Base-by-base conservation (phyloP, 2,329 filamentous ascomycete genomes). In the Leptoxyphium fumago region DNA sequence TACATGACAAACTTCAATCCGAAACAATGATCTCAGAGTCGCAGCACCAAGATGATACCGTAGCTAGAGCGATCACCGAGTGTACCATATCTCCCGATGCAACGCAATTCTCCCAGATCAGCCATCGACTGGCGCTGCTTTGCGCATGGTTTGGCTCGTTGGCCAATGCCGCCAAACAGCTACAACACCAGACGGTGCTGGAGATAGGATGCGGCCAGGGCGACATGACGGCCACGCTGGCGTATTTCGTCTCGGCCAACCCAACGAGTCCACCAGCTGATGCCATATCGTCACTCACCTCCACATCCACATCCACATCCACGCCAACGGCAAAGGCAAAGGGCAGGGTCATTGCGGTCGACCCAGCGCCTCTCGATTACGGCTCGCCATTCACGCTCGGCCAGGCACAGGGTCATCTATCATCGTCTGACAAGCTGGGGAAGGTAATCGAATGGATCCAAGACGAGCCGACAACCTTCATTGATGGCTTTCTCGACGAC, bases 141-240 rank as follows among this genome's bases (percentile, higher is more conserved):
- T 21, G 38, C 14, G 13, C 42, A 15, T 47, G 45, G 18, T 44
- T 45, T 26, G 39, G 39, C 14, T 30, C 40, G 11, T 15, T 42
- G 21, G 32, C 38, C 26, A 29, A 39, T 2, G 30, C 42, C 13
- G 28, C 38, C 14, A 39, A 32, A 17, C 15, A 21, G 10, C 29
- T 47, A n/a, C 14, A 41, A 10, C 66, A 67, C 46, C 61, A 62
- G 26, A 64, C 61, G 2, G 55, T 77, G 6, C 64, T 79, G 1
- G 75, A 78, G 53, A 56, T 79, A 32, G 75, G 74, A 41, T 78
- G 75, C 56, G 75, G 75, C 1, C 75, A 78, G 50, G 75, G 75
- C 2, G 73, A 73, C 46, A 71, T 68, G 50, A 77, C 75, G 1
- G 63, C 68, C 10, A 70, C 69, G 2, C 65, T 78, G 14, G 75